Conservation (phyloP, 2,329 filamentous ascomycete species). For the Pseudocercospora macadamiae region DNA sequence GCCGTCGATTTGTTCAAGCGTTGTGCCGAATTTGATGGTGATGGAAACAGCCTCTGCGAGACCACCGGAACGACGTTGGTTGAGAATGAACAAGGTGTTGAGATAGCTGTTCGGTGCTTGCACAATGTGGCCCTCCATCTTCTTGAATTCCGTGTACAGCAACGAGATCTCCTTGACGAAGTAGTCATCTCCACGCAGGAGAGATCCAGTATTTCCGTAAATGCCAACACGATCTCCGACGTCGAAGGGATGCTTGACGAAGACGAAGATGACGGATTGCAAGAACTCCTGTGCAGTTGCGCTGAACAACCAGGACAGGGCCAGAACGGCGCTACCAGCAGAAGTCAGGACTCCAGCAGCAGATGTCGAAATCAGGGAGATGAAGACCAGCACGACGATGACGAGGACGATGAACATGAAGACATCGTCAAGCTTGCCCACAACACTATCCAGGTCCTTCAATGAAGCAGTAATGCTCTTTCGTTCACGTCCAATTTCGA, state of each 20-base stretch:
- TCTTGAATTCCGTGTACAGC: conserved; percentile 96
- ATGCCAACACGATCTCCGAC: conserved; percentile 91
- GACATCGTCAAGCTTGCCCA: conserved; percentile 84
- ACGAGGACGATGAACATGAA: conserved; percentile 84
- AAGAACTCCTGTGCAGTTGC: conserved; percentile 93
- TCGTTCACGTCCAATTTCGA: conserved; percentile 90
- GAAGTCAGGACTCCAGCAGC: conserved; percentile 91
- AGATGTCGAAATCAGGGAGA: conserved; percentile 85
- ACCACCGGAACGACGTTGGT: conserved; percentile 86
- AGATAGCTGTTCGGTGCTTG: conserved; percentile 94
- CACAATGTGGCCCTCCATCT: conserved; percentile 95
- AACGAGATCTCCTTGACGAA: conserved; percentile 94
- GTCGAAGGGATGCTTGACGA: conserved; percentile 96
- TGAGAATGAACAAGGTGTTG: conserved; percentile 87
- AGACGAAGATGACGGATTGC: conserved; percentile 92
- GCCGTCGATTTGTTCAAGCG: conserved; percentile 77
- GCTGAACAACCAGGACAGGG: conserved; percentile 88
- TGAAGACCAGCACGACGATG: conserved; percentile 81
- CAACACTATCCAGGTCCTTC: conserved; percentile 93
- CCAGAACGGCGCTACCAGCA: conserved; percentile 82
- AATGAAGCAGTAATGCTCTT: conserved; percentile 94
- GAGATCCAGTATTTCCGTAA: conserved; percentile 84
- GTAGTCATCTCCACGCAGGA: conserved; percentile 83
- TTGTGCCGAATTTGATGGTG: conserved; percentile 85
- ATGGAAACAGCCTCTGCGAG: conserved; percentile 85